These are phyloP conservation scores for Graphilbum fragrans DNA, from an alignment of 2,329 filamentous ascomycete genomes.

Conservation along the genomic window DNA sequence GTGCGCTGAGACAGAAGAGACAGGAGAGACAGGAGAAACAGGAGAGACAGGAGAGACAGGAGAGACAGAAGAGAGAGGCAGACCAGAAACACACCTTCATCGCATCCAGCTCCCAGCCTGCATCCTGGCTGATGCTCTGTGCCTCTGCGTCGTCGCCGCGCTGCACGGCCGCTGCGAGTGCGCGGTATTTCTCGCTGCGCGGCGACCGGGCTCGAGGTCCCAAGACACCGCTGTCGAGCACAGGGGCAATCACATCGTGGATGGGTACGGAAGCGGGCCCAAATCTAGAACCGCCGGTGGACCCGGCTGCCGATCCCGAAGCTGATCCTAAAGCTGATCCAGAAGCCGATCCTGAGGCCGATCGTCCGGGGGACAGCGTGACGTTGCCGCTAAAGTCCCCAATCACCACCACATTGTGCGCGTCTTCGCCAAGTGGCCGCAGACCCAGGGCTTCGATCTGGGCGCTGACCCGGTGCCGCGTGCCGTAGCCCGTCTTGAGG, in stretches of 20 bases:
- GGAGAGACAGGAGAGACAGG: too few relatives aligned
- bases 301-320: slow-evolving; percentile 11
- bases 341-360: too few relatives aligned
- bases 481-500: slow-evolving; percentile 45
- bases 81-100: slow-evolving; percentile 38
- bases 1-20: too few relatives aligned
- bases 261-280: slow-evolving; percentile 14
- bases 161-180: slow-evolving; percentile 24
- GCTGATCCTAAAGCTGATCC: too few relatives aligned
- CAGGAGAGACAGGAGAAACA: not conserved
- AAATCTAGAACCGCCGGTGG: not conserved
- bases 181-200: slow-evolving; percentile 27
- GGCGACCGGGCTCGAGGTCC: slow-evolving; percentile 18
- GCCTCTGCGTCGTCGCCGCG: slow-evolving; percentile 25
- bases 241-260: slow-evolving; percentile 26
- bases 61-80: too few relatives aligned
- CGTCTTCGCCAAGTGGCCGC: slow-evolving; percentile 20
- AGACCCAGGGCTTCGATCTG: slow-evolving; percentile 33
- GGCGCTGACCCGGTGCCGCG: slow-evolving; percentile 31
- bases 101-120: slow-evolving; percentile 37
- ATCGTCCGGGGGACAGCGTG: not conserved
- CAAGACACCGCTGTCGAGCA: slow-evolving; percentile 17
- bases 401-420: slow-evolving; percentile 33
- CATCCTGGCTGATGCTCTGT: slow-evolving; percentile 21
- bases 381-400: slow-evolving; percentile 29